Evolutionary conservation across 306 rosid species (phyloP), one percentile per base, ranked within the genome.

Genomic region (Cyclanthera cordifolia): DNA sequence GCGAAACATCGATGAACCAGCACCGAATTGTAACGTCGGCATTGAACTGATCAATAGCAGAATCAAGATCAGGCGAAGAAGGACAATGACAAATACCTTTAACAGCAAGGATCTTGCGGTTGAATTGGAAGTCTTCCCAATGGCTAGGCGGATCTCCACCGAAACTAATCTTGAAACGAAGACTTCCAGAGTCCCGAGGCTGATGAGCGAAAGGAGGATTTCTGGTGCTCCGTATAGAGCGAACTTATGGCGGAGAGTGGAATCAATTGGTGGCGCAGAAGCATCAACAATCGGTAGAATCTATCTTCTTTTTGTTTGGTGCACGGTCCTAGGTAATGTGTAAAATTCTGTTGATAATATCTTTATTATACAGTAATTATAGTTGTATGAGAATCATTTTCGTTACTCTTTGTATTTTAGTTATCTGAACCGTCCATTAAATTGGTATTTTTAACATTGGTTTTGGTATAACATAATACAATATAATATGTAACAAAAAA

Each of bases 51-150:
- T 87, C 91, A 16, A 82, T 53, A 5, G 81, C 83, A n/a, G 59
- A 70, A 37, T 78, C 81, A 30, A 93, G 95, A 90, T 90, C 95
- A 0, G 90, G 90, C 11, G 95, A 90, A 45, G 99, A 90, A 63
- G 99, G 96, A 57, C 96, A 93, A 65, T 93, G 99, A 66, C 91
- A 86, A 78, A 93, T 76, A 61, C 96, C 99, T 50, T 90, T 71
- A 47, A 82, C 76, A 23, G 94, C 95, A 37, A 93, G 90, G 80
- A 85, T 88, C 82, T 90, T 93, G 8, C 97, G 95, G 64, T 86
- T 82, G 41, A 95, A 87, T 67, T 93, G 97, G 61, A 93, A 93
- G 73, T 93, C 99, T 74, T 93, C 99, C 99, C 99, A 93, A 0
- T 96, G 96, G 11, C 88, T 79, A 0, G 95, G 91, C 4, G 90